These are phyloP conservation scores for Penicillium silybi DNA, from an alignment of 495 filamentous ascomycete genomes.

Conservation along the genomic window DNA sequence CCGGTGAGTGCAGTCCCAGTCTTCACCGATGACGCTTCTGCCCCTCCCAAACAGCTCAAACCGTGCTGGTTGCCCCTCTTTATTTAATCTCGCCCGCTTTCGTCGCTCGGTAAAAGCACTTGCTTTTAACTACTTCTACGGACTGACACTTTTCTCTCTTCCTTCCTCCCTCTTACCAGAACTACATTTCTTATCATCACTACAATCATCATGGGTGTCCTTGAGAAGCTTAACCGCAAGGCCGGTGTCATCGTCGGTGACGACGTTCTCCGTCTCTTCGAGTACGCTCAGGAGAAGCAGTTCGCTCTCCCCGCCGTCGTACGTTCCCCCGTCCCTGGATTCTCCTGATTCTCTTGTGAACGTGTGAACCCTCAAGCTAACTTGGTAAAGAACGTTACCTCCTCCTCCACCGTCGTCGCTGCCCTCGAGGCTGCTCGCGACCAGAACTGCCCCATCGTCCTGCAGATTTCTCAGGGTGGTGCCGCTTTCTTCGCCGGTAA, in stretches of 20 bases:
- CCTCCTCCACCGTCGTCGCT: slow-evolving; percentile 82
- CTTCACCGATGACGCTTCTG: slow-evolving; percentile 27
- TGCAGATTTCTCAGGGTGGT: slow-evolving; percentile 91
- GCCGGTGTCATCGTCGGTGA: slow-evolving; percentile 83
- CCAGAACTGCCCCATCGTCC: slow-evolving; percentile 78
- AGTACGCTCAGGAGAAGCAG: slow-evolving; percentile 75
- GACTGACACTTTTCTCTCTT: slow-evolving; percentile 7
- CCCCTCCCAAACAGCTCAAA: slow-evolving; percentile 7
- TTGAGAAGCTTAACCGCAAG: slow-evolving; percentile 69
- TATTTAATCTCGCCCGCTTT: slow-evolving; percentile 26
- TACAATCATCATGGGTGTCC: slow-evolving; percentile 59
- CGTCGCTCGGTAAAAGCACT: slow-evolving; percentile 20
- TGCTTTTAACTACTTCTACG: slow-evolving; percentile 6
- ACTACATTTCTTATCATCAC: slow-evolving; percentile 6
- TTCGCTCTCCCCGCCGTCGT: slow-evolving; percentile 92
- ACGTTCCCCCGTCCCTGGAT: slow-evolving; percentile 29
- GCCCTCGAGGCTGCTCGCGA: slow-evolving; percentile 92
- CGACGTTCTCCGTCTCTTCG: slow-evolving; percentile 74
- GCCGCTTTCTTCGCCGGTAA: slow-evolving; percentile 94
- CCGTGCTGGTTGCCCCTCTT: slow-evolving; percentile 15
- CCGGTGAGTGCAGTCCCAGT: slow-evolving; percentile 20
- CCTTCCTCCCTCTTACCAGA: slow-evolving; percentile 7
- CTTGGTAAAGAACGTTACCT: slow-evolving; percentile 73
- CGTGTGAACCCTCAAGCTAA: background rate
- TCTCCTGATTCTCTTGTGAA: background rate